Evolutionary conservation across 768 basidiomycete species (phyloP), one percentile per base, ranked within the genome.

Genomic region (Leccinum longicurvipes): DNA sequence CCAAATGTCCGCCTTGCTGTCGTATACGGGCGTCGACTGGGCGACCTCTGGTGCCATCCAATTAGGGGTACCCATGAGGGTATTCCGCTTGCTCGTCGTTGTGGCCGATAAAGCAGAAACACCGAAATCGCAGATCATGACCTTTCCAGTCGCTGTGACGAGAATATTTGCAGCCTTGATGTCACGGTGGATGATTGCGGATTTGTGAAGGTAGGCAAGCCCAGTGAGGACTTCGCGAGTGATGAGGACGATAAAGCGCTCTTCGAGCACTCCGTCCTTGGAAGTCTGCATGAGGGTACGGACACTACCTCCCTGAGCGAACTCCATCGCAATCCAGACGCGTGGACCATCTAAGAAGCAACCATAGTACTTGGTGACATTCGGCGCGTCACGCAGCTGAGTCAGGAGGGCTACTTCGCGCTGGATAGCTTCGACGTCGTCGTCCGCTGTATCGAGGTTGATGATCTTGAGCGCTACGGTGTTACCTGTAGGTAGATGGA

Each of bases 11-110:
- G 96, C 97, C 70, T 97, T 98, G 51, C 91, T 89, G 67, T 99
- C 96, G 72, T 99, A 98, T 42, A 86, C 80, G n/a, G 92, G 84
- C 11, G 90, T 86, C 10, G 81, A 80, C 60, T 93, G 90, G 15
- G 96, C 91, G 3, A 98, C 93, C 72, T 99, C 97, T 0, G 97
- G 97, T 0, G 97, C 97, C 97, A 99, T 99, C 96, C 96, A 98
- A 69, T 97, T 93, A 0, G 95, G 96, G 2, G 97, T 98, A 2
- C 97, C 97, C 58, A 95, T 93, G 66, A 98, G 83, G 0, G 97
- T 99, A 51, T 95, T 93, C 23, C 97, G 85, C 71, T 98, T 98
- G 70, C 92, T 93, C 11, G 87, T 85, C 3, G 85, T 79, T 15
- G 85, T 91, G 24, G 85, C 82, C 51, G 98, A 82, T 34, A 97